Evolutionary conservation across 2,329 filamentous ascomycete genomes (phyloP), one percentile per base, ranked within the genome.

Genomic region (Apiospora pterosperma): DNA sequence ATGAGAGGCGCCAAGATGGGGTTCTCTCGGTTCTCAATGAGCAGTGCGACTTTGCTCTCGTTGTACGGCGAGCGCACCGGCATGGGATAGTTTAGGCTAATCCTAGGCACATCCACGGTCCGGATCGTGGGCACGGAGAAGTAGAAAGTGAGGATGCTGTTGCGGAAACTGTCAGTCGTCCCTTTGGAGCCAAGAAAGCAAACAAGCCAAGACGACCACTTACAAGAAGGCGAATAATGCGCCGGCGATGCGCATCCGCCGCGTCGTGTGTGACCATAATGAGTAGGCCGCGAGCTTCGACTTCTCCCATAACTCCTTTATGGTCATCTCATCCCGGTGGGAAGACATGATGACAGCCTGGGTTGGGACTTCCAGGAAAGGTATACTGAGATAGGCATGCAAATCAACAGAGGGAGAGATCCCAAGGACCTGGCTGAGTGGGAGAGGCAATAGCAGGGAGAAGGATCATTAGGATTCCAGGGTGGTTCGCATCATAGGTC

Each of bases 11-110:
- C 83, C 48, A 87, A 79, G 66, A 81, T 75, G 3, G 83, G 78
- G 39, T 79, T 77, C 1, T 80, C 70, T 0, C 85, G 81, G 73
- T 82, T 82, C 71, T 87, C 85, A 66, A 88, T 81, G 23, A 88
- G 77, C 12, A 88, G 79, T 36, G 84, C 85, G 41, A 87, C 78
- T 71, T 86, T 86, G 67, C 78, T 81, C 61, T 77, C 75, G 70
- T 86, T 84, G 75, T 77, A 82, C 12, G 74, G 75, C 34, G 77
- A 74, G 38, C 68, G 69, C 7, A 23, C 36, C 19, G 71, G 69
- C 31, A 70, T 63, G 23, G 73, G 66, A 68, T 79, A 79, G 62
- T 78, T 73, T 60, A 81, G 67, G 11, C 68, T 65, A 34, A 70
- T 48, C 28, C 41, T 65, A 19, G 70, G 70, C 2, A 72, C 36